Evolutionary conservation across 495 filamentous ascomycete species (phyloP), one percentile per base, ranked within the genome.

Genomic region (Letharia lupina): DNA sequence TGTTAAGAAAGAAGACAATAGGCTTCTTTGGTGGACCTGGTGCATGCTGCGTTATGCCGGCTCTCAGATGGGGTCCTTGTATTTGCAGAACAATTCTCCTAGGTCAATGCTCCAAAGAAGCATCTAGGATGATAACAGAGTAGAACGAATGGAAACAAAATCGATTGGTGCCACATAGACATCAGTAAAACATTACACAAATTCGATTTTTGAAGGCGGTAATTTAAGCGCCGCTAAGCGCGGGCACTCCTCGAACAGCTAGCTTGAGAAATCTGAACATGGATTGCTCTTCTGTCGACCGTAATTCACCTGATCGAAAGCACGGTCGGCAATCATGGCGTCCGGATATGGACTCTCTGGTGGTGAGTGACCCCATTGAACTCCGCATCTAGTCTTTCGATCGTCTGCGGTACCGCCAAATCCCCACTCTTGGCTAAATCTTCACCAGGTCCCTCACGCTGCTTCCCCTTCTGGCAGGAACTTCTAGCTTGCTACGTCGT

Each of bases 401-500:
- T 57, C 4, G 9, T 8, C 39, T 23, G 1, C 3, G 28, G 35
- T 20, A 45, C 39, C 61, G 18, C 23, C 2, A 40, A 37, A 6
- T 45, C 41, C 54, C 10, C 23, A n/a, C 2, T 44, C 18, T 9
- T 42, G 13, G 44, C 65, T 64, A 62, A 67, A 28, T 6, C 15
- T n/a, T 2, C 70, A 64, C 50, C 76, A 96, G 93, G 91, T 72
- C 88, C 86, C 67, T 86, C 85, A 72, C 87, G 96, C 79, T 99
- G 94, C 87, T 98, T 95, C 78, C 89, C 91, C 75, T 99, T 97
- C 85, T 99, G 95, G 95, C 94, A 95, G 79, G 91, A 95, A 73
- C 79, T 92, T 63, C 86, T 95, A 68, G 88, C 88, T 70, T 95
- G 91, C 83, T 95, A 95, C 74, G 89, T 93, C 59, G 84, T 92